Evolutionary conservation across 192 early-diverging fungal genomes (phyloP).

Genomic region (Coemansia sp.): DNA sequence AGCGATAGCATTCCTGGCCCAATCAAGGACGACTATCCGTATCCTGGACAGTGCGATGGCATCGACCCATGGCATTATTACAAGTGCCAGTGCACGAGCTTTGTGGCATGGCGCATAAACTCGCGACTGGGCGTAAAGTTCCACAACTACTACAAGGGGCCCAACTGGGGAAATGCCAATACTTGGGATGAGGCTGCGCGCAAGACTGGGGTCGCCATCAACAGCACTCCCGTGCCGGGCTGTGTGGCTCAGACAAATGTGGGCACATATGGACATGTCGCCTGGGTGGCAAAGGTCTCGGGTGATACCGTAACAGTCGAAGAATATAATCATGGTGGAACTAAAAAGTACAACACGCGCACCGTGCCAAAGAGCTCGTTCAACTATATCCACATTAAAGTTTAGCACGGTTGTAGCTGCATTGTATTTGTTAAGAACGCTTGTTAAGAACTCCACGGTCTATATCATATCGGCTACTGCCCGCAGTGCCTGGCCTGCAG

Average conservation of each 20-base stretch:
- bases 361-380: slow-evolving; percentile 33
- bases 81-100: slow-evolving; percentile 45
- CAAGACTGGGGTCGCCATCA: slow-evolving; percentile 21
- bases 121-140: slow-evolving; percentile 43
- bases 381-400: slow-evolving; percentile 33
- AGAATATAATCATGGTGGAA: slow-evolving; percentile 39
- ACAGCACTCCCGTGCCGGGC: slow-evolving; percentile 15
- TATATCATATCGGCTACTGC: neutral
- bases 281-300: slow-evolving; percentile 34
- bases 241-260: slow-evolving; percentile 36
- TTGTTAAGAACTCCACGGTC: too few relatives aligned
- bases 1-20: slow-evolving; percentile 32
- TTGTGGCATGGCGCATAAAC: slow-evolving; percentile 54
- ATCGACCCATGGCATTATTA: slow-evolving; percentile 51
- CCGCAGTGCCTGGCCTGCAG: slow-evolving; percentile 10
- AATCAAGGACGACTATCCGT: slow-evolving; percentile 48
- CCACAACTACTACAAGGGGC: slow-evolving; percentile 51
- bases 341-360: slow-evolving; percentile 20
- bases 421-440: too few relatives aligned
- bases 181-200: slow-evolving; percentile 41
- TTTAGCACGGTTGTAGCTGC: neutral
- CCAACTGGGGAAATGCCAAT: slow-evolving; percentile 46
- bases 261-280: slow-evolving; percentile 27
- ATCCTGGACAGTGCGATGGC: slow-evolving; percentile 26
- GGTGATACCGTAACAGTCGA: slow-evolving; percentile 31